Base-by-base conservation (phyloP, 169 alveolate genomes). In the Cryptosporidium tyzzeri region DNA sequence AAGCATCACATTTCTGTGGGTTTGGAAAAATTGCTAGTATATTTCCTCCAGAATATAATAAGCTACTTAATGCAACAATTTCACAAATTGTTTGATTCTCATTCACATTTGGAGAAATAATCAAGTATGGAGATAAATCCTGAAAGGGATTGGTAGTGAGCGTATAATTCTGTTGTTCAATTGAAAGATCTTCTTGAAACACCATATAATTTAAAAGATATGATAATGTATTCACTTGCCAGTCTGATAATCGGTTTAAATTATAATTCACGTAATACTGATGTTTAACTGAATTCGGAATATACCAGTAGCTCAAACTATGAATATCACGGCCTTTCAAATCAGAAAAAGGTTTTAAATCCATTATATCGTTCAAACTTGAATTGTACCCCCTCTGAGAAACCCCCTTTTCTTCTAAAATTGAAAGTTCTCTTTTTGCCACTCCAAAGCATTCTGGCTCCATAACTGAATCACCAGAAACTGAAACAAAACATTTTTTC, bases 381-480 rank as follows among this genome's bases (percentile, higher is more conserved):
- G 89, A 80, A n/a, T 45, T 80, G 37, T 29, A 26, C 5, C 89
- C 89, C 65, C 75, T 80, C 37, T n/a, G 75, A 7, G 73, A 62
- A 8, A 80, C 53, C 23, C 67, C 67, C 23, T 23, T 41, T 44
- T 62, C 75, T 2, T 41, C 31, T 31, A 80, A 65, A 37, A 80
- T 44, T 2, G 75, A 31, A 37, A 80, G 55, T 33, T 80, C 89
- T 12, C 67, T 37, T 45, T 80, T 80, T 41, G 89, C 61, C 3
- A 80, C 75, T 59, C 68, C 70, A 80, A 80, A 80, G 23, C 89
- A 80, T 21, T 80, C 75, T 16, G 89, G 89, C n/a, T 80, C 89
- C 23, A 80, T 29, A 29, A 80, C 39, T 16, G 75, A 23, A 50
- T 80, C 89, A 3, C 89, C 89, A 35, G 68, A 26, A n/a, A 80